Percentiles rank a stretch among this genome's conserved stretches.
phyloP scores from a whole-genome alignment of 305 asterid genomes.

The Andrographis paniculata region DNA sequence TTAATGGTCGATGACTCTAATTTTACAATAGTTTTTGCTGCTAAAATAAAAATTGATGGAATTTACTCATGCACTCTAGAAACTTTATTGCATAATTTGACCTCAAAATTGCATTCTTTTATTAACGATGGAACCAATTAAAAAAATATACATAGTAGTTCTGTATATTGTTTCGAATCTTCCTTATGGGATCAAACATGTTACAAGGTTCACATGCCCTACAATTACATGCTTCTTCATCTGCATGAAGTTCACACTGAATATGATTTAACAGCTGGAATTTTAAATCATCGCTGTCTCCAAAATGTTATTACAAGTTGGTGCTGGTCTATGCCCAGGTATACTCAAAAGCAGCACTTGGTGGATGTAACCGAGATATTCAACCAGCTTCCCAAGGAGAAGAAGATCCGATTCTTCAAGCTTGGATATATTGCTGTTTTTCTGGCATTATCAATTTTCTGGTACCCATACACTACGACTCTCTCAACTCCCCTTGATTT shows the following conservation, averaged over 20 bases:
- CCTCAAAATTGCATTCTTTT: no score
- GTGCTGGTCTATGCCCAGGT: neutral
- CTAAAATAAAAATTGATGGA: no score
- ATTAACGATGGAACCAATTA: no score
- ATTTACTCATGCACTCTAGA: no score
- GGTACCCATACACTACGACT: conserved; percentile 21
- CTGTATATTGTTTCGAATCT: no score
- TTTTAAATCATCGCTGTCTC: neutral
- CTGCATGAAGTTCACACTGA: no score
- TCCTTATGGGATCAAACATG: no score
- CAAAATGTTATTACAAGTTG: neutral
- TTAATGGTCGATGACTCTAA: conserved; percentile 5
- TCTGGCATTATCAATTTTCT: conserved; percentile 47
- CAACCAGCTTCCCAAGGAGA: conserved; percentile 65
- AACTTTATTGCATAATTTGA: no score
- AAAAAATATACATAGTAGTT: no score
- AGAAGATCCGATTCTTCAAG: conserved; percentile 59
- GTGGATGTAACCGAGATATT: conserved; percentile 88
- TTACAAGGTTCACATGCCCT: no score
- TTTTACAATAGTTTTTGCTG: no score
- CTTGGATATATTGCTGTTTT: conserved; percentile 51
- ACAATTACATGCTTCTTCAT: neutral
- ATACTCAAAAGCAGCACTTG: conserved; percentile 17
- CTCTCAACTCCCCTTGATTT: neutral
- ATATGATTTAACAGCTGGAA: neutral